These are phyloP conservation scores for Rhodotorula glutinis DNA, from an alignment of 1,284 basidiomycete species.

Conservation along the genomic window DNA sequence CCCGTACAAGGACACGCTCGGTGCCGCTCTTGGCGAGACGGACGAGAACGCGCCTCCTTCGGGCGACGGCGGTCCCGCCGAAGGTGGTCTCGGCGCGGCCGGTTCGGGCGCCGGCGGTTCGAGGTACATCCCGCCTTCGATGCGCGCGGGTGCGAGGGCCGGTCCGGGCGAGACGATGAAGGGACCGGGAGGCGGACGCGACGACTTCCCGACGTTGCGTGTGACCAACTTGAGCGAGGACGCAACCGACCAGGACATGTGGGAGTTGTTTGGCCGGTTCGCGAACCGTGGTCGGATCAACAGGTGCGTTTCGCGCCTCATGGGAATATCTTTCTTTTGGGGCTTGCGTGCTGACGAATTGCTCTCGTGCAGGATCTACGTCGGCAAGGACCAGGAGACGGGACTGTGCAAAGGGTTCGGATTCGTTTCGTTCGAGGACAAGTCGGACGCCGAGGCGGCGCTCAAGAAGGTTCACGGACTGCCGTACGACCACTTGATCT, in stretches of 20 bases:
- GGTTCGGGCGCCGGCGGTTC: slow-evolving; percentile 54
- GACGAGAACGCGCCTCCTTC: background rate
- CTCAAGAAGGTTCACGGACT: slow-evolving; percentile 90
- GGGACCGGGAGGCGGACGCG: slow-evolving; percentile 49
- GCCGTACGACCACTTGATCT: slow-evolving; percentile 43
- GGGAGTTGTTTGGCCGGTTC: slow-evolving; percentile 71
- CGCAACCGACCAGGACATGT: slow-evolving; percentile 88
- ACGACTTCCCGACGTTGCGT: slow-evolving; percentile 89
- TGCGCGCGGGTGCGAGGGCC: slow-evolving; percentile 64
- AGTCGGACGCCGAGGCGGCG: slow-evolving; percentile 74
- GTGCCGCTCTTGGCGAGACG: slow-evolving; percentile 60
- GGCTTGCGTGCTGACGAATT: no score
- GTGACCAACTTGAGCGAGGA: slow-evolving; percentile 97
- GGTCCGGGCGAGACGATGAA: slow-evolving; percentile 78
- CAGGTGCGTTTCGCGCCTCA: slow-evolving; percentile 58
- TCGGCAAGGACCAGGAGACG: slow-evolving; percentile 93
- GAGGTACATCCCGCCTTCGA: slow-evolving; percentile 90
- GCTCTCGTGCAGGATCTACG: slow-evolving; percentile 67
- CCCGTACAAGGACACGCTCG: slow-evolving; percentile 89
- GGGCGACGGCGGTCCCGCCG: slow-evolving; percentile 19
- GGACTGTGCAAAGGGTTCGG: slow-evolving; percentile 94
- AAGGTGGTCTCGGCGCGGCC: slow-evolving; percentile 35
- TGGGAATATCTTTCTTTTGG: no score
- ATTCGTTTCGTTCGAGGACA: slow-evolving; percentile 82
- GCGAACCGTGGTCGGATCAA: slow-evolving; percentile 53